These are phyloP conservation scores for Lachnellula subtilissima DNA, from an alignment of 2,329 filamentous ascomycete species.

Conservation along the genomic window DNA sequence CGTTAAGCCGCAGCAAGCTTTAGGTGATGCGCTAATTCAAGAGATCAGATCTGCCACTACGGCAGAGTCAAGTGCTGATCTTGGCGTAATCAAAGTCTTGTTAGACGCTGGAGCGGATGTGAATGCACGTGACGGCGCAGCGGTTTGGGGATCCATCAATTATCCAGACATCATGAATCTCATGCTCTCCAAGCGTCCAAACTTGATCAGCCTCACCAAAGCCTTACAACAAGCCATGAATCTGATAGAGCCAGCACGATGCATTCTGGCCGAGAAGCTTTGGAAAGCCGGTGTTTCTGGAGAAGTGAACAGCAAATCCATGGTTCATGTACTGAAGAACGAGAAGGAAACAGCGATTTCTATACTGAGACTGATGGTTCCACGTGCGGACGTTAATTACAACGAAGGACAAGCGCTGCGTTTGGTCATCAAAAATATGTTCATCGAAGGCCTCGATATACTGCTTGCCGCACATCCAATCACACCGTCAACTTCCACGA, in stretches of 20 bases:
- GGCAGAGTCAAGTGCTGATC: conserved; percentile 37
- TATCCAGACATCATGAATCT: conserved; percentile 44
- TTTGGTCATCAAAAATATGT: conserved; percentile 2
- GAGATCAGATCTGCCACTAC: conserved; percentile 43
- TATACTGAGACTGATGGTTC: conserved; percentile 7
- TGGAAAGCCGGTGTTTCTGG: conserved; percentile 12
- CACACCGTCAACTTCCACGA: conserved; percentile 5
- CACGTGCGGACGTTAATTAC: conserved; percentile 13
- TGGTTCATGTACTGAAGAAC: conserved; percentile 2
- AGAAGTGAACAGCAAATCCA: conserved; percentile 9
- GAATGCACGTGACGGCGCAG: conserved; percentile 48
- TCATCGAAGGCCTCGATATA: conserved; percentile 11
- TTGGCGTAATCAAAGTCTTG: conserved; percentile 43
- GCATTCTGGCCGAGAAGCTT: conserved; percentile 13
- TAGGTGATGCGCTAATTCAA: conserved; percentile 43
- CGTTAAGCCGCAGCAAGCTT: conserved; percentile 38
- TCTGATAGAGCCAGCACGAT: conserved; percentile 6
- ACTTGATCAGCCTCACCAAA: conserved; percentile 31
- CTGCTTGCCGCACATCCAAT: conserved; percentile 5
- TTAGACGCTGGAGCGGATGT: conserved; percentile 49
- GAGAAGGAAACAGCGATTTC: background rate
- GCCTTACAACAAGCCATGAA: conserved; percentile 8
- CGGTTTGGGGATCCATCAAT: conserved; percentile 47
- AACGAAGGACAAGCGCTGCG: conserved; percentile 8
- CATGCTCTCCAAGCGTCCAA: conserved; percentile 41